Percentiles rank a stretch among this genome's conserved stretches.
phyloP scores from a whole-genome alignment of 495 filamentous ascomycete genomes.

The Penicillium antarcticum region DNA sequence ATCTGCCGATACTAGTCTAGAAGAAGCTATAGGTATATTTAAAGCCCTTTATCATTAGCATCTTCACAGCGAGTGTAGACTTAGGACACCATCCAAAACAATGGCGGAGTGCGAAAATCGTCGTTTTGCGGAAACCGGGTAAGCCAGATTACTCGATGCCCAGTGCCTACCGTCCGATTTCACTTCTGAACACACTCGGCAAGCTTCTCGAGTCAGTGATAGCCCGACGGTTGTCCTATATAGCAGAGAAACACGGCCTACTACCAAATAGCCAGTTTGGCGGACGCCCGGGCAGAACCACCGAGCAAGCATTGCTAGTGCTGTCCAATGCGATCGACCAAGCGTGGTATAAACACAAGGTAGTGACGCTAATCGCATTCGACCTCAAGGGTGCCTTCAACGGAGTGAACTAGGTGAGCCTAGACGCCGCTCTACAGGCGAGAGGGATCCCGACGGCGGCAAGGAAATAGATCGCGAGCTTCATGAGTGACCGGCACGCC shows the following conservation, averaged over 20 bases:
- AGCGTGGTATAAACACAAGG: conserved; percentile 18
- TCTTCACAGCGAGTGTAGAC: conserved; percentile 16
- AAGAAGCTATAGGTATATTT: conserved; percentile 20
- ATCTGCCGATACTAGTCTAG: conserved; percentile 18
- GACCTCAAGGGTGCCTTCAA: conserved; percentile 31
- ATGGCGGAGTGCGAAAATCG: conserved; percentile 16
- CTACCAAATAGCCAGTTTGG: conserved; percentile 25
- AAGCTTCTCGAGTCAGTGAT: conserved; percentile 26
- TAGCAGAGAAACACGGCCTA: conserved; percentile 18
- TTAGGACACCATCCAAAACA: conserved; percentile 18
- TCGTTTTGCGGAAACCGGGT: conserved; percentile 21
- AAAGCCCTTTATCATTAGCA: conserved; percentile 6
- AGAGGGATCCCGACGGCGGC: conserved; percentile 16
- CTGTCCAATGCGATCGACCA: conserved; percentile 21
- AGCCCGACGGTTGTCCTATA: conserved; percentile 15
- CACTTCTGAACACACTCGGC: conserved; percentile 24
- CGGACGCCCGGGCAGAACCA: conserved; percentile 18
- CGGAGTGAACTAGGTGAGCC: conserved; percentile 20
- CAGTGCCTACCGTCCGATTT: conserved; percentile 21
- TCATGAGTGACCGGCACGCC: conserved; percentile 18
- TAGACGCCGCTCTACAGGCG: conserved; percentile 12
- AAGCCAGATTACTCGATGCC: conserved; percentile 20
- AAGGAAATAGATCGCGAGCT: conserved; percentile 21
- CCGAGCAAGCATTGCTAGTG: conserved; percentile 22
- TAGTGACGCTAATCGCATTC: conserved; percentile 22